Base-by-base conservation (phyloP, 1,284 basidiomycete genomes). In the Abortiporus biennis region DNA sequence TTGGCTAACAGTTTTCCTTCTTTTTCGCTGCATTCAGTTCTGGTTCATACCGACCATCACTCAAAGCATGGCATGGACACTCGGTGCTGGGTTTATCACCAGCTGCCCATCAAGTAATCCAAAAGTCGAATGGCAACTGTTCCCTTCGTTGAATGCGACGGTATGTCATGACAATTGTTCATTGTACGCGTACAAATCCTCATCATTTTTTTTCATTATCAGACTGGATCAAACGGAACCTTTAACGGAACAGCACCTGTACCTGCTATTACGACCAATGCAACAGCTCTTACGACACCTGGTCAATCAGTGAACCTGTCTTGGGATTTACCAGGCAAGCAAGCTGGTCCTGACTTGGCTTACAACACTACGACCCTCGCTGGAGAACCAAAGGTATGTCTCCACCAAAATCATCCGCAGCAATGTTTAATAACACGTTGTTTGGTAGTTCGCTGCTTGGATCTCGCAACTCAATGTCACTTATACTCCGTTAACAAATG, bases 401-500 rank as follows among this genome's bases (percentile, higher is more conserved):
- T 20, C n/a, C 25, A 39, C 16, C 12, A 21, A 13, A 5, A 36
- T 33, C 15, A 21, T 22, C 41, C 53, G 54, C 59, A 52, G 20
- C 48, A 54, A n/a, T 15, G 17, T 23, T n/a, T 45, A 17, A 39
- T 32, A n/a, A 23, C 5, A 31, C 35, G 24, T 15, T 36, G 34
- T 13, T 22, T 25, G 30, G 2, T 32, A 64, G 62, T 72, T 53
- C 33, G 68, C 61, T 34, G 76, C 69, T 29, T 80, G 74, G 71
- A 71, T 81, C 35, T 70, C 66, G 20, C 78, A 83, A 56, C 58
- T 80, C 40, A 83, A 83, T 65, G 69, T 69, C n/a, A 83, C 80
- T 12, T 83, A 74, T 61, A 74, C 74, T 4, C 65, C 68, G 0
- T 59, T 78, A 17, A 60, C 64, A 25, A 67, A 71, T 45, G 54